Percentiles rank a stretch among this genome's conserved stretches.
These are phyloP conservation scores for Gossypium raimondii DNA, from an alignment of 345 rosid genomes.

Conservation along the genomic window DNA sequence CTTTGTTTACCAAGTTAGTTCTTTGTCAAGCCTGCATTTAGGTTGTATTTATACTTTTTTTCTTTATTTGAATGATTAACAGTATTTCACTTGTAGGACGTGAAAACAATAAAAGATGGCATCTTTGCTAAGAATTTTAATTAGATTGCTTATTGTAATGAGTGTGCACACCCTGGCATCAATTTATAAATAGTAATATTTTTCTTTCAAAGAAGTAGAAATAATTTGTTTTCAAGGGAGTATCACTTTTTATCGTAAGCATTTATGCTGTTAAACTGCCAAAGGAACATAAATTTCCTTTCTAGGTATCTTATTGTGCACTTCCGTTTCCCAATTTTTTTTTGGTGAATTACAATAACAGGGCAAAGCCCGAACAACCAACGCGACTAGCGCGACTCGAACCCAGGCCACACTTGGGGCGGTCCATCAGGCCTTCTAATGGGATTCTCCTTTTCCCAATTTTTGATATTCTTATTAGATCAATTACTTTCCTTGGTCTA, in stretches of 20 bases:
- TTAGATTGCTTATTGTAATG: neutral
- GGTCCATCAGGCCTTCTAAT: too few species aligned
- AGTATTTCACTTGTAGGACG: neutral
- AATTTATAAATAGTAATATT: neutral
- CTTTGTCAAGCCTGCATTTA: neutral
- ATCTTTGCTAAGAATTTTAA: neutral
- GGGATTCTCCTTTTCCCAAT: neutral
- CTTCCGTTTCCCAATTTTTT: neutral
- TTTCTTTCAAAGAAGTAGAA: neutral
- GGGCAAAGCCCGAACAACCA: too few species aligned
- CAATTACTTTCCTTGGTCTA: neutral
- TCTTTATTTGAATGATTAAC: neutral
- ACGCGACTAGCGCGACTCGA: too few species aligned
- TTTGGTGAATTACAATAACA: too few species aligned
- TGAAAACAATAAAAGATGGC: neutral
- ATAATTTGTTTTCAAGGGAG: slow-evolving; percentile 4
- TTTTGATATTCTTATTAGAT: neutral
- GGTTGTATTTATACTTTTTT: slow-evolving; percentile 1
- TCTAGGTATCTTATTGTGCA: neutral
- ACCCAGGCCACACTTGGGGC: too few species aligned
- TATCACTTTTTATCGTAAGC: neutral
- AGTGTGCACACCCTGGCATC: neutral
- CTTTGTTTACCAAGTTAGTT: slow-evolving; percentile 7
- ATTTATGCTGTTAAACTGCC: neutral
- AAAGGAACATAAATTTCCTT: neutral